Evolutionary conservation across 768 basidiomycete genomes (phyloP).

Genomic region (Podaxis mareebaensis): DNA sequence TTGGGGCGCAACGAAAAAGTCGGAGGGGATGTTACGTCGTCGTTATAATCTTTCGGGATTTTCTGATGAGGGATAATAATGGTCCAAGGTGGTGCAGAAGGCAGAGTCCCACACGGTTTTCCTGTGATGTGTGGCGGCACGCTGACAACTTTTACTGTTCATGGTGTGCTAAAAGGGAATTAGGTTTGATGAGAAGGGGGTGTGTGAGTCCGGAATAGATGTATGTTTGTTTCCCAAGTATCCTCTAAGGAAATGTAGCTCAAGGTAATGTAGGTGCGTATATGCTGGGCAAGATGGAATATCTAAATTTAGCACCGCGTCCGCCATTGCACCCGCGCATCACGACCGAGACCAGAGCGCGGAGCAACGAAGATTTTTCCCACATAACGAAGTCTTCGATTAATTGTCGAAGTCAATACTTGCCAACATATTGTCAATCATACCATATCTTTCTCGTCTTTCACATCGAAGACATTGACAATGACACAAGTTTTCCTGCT

Average conservation of each 20-base stretch:
- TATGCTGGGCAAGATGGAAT: background rate
- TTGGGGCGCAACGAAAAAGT: background rate
- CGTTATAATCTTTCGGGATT: background rate
- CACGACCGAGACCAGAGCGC: background rate
- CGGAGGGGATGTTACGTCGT: background rate
- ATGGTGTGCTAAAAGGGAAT: background rate
- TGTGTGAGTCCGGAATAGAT: background rate
- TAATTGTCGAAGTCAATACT: background rate
- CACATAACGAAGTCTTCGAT: background rate
- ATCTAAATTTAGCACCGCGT: background rate
- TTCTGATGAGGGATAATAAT: background rate
- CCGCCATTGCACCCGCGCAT: background rate
- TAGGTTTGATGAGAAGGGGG: background rate
- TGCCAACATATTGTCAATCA: background rate
- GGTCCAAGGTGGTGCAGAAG: background rate
- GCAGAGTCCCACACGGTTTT: background rate
- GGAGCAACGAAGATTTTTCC: background rate
- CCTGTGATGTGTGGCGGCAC: background rate
- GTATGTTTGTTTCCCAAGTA: background rate
- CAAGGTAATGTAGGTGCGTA: background rate
- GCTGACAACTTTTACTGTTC: background rate
- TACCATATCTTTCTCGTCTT: background rate
- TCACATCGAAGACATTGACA: background rate
- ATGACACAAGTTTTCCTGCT: background rate
- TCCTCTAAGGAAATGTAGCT: background rate